A percentile compares a stretch with the other conserved stretches of the same genome.
These are phyloP conservation scores for Diaporthe capsici DNA, from an alignment of 2,329 filamentous ascomycete genomes.

Conservation along the genomic window DNA sequence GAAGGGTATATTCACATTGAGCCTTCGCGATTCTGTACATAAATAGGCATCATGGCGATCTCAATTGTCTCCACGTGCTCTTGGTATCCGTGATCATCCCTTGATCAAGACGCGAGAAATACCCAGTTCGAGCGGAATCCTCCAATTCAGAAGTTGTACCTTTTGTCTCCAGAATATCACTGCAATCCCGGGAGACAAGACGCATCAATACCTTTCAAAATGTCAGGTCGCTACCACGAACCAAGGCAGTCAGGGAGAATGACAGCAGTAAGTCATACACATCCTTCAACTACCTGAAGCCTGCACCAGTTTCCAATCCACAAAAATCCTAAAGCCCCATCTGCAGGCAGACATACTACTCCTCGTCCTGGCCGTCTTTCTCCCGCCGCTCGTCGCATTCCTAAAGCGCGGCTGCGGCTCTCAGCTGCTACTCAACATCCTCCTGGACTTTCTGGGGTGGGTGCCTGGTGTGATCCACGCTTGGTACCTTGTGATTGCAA, in stretches of 20 bases:
- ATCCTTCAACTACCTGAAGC: not conserved
- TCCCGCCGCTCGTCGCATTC: not conserved
- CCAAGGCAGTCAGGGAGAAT: not conserved
- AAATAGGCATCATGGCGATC: not conserved
- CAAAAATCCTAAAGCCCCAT: not conserved
- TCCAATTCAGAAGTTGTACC: no score
- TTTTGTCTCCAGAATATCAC: no score
- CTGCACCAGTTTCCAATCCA: no score
- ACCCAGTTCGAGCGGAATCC: not conserved
- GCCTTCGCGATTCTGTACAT: not conserved
- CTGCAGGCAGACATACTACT: not conserved
- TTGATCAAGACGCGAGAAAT: not conserved
- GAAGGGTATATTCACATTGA: not conserved
- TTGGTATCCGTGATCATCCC: not conserved
- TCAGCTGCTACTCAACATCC: not conserved
- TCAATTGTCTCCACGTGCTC: not conserved
- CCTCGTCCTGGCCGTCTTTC: not conserved
- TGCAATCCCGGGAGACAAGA: not conserved
- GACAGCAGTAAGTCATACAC: not conserved
- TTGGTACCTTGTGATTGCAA: not conserved
- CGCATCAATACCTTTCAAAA: not conserved
- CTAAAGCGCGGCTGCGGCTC: not conserved
- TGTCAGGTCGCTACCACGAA: not conserved
- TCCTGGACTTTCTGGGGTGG: not conserved
- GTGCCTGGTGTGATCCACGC: not conserved